Conservation (phyloP, 1,284 basidiomycete genomes). For the Sanguinoderma infundibulare region DNA sequence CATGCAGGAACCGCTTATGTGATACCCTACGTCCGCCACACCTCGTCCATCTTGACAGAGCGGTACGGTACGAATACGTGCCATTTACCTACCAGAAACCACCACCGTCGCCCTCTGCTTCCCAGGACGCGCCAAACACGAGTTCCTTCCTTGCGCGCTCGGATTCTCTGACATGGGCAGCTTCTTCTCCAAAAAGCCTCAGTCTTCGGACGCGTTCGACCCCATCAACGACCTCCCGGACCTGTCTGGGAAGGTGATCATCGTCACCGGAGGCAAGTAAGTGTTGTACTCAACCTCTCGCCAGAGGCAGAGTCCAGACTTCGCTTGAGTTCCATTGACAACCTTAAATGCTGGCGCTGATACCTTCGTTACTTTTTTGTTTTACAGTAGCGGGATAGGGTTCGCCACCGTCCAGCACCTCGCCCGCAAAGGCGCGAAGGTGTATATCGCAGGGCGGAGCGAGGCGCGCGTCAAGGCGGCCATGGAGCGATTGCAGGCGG, state of each 20-base stretch:
- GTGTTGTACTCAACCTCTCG: slow-evolving; percentile 14
- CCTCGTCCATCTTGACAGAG: too few species aligned
- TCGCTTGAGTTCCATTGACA: too few species aligned
- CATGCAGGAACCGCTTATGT: too few species aligned
- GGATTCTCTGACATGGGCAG: slow-evolving; percentile 14
- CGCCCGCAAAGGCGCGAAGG: slow-evolving; percentile 45
- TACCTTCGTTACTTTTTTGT: too few species aligned
- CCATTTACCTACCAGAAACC: too few species aligned
- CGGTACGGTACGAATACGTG: too few species aligned
- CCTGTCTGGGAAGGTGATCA: slow-evolving; percentile 42
- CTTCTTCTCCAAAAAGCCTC: slow-evolving; percentile 13
- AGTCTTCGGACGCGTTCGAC: slow-evolving; percentile 26
- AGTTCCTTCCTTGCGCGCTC: too few species aligned
- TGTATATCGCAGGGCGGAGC: slow-evolving; percentile 45
- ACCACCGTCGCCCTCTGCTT: too few species aligned
- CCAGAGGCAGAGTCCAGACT: too few species aligned
- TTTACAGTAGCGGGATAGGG: slow-evolving; percentile 42
- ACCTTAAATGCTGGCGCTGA: background rate
- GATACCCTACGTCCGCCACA: too few species aligned
- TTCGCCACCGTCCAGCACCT: slow-evolving; percentile 44
- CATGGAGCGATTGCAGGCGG: slow-evolving; percentile 39
- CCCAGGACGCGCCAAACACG: too few species aligned
- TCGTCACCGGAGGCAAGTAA: slow-evolving; percentile 49
- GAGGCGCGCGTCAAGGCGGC: slow-evolving; percentile 44
- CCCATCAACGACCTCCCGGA: slow-evolving; percentile 39